Evolutionary conservation across 768 basidiomycete genomes (phyloP).

Genomic region (Asterophora parasitica): DNA sequence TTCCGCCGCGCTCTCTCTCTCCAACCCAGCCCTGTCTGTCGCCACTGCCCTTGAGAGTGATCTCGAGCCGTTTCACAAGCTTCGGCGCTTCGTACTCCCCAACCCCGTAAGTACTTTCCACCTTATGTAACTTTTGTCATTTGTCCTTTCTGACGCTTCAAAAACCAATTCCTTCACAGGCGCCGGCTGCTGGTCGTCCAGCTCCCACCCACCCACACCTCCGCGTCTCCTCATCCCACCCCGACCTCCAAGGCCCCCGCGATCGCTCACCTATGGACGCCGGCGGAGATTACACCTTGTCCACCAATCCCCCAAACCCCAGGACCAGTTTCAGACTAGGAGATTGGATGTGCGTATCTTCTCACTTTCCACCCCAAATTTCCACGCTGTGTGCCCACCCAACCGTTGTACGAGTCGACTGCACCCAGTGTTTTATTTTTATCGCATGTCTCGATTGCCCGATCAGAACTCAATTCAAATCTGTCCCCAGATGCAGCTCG

Average conservation of each 20-base stretch:
- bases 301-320: constrained; percentile 69
- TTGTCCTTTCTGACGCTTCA: constrained; percentile 4
- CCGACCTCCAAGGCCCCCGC: constrained; percentile 21
- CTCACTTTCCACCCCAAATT: constrained; percentile 12
- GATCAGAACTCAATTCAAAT: constrained; percentile 18
- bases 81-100: constrained; percentile 37
- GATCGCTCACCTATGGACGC: constrained; percentile 15
- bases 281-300: constrained; percentile 48
- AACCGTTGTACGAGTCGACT: background rate
- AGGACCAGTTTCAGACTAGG: constrained; percentile 61
- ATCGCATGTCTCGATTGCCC: constrained; percentile 20
- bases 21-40: constrained; percentile 41
- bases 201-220: constrained; percentile 17
- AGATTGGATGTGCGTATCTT: constrained; percentile 60
- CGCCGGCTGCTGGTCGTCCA: constrained; percentile 15
- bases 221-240: constrained; percentile 25
- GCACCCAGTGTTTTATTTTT: constrained; percentile 16
- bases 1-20: constrained; percentile 46
- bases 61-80: constrained; percentile 55
- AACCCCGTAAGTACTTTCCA: constrained; percentile 12
- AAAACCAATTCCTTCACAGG: constrained; percentile 15
- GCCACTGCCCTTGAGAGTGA: constrained; percentile 58
- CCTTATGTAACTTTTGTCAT: constrained; percentile 15
- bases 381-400: background rate
- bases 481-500: constrained; percentile 53